phyloP scores from a whole-genome alignment of 257 asterid species.

The Lavandula angustifolia region DNA sequence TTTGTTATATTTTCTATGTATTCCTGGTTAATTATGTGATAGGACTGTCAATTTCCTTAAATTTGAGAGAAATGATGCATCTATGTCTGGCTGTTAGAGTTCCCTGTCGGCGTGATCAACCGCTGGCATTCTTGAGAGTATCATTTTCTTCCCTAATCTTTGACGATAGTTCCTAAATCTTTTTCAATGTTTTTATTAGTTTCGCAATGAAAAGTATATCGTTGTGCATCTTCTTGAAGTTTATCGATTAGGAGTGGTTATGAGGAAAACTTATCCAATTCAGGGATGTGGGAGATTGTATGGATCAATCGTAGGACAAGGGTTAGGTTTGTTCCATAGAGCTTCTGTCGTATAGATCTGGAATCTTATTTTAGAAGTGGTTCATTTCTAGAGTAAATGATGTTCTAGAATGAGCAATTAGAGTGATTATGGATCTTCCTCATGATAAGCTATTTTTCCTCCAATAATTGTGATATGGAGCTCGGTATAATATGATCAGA shows the following conservation, averaged over 20 bases:
- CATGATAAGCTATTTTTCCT: background rate
- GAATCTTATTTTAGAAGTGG: background rate
- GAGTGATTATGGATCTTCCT: conserved; percentile 3
- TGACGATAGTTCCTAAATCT: background rate
- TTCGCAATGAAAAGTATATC: background rate
- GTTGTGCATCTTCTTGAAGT: background rate
- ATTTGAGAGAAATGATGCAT: background rate
- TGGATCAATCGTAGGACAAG: background rate
- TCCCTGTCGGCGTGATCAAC: conserved; percentile 1
- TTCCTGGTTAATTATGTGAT: background rate
- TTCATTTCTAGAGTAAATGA: background rate
- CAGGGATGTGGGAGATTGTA: background rate
- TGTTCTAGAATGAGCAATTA: background rate
- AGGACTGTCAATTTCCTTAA: conserved; percentile 6
- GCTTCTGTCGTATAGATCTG: background rate
- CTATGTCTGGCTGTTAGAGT: conserved; percentile 5
- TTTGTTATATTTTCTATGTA: too few relatives aligned
- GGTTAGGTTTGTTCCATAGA: background rate
- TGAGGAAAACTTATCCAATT: background rate
- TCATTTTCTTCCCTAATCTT: background rate
- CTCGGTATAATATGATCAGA: background rate
- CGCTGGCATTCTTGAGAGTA: background rate
- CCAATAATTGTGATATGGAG: background rate
- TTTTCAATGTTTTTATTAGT: background rate
- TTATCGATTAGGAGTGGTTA: background rate